These are phyloP conservation scores for Trichoderma orchidacearum DNA, from an alignment of 495 filamentous ascomycete species.

Conservation along the genomic window DNA sequence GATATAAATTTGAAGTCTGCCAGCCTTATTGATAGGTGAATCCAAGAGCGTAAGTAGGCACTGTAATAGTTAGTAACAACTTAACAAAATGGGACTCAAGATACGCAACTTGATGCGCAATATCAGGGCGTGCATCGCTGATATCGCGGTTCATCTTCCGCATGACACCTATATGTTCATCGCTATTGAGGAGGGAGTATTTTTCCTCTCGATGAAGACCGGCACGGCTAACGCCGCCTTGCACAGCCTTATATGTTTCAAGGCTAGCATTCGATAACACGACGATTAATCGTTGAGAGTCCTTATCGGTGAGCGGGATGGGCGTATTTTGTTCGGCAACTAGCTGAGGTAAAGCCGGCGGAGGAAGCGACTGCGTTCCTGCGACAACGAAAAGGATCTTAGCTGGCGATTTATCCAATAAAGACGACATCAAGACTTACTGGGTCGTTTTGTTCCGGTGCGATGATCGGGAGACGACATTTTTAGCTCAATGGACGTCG, in stretches of 20 bases:
- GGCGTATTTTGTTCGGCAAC: slow-evolving; percentile 85
- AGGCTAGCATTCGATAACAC: slow-evolving; percentile 94
- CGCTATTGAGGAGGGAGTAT: slow-evolving; percentile 91
- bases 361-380: slow-evolving; percentile 85
- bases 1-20: slow-evolving; percentile 94
- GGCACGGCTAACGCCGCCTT: slow-evolving; percentile 46
- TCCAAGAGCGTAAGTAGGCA: slow-evolving; percentile 95
- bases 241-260: slow-evolving; percentile 85
- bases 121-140: slow-evolving; percentile 92
- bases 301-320: slow-evolving; percentile 74
- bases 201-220: slow-evolving; percentile 72
- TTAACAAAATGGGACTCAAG: slow-evolving; percentile 8
- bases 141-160: slow-evolving; percentile 99
- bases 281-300: slow-evolving; percentile 81
- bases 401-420: not conserved
- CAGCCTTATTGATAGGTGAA: slow-evolving; percentile 96
- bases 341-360: slow-evolving; percentile 76
- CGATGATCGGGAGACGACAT: slow-evolving; percentile 2
- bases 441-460: not conserved
- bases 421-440: not conserved
- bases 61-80: slow-evolving; percentile 37
- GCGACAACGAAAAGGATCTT: not conserved
- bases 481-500: no score
- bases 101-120: slow-evolving; percentile 79
- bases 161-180: slow-evolving; percentile 98